Conservation (phyloP, 352 stramenopile species). For the Globisporangium nunn region DNA sequence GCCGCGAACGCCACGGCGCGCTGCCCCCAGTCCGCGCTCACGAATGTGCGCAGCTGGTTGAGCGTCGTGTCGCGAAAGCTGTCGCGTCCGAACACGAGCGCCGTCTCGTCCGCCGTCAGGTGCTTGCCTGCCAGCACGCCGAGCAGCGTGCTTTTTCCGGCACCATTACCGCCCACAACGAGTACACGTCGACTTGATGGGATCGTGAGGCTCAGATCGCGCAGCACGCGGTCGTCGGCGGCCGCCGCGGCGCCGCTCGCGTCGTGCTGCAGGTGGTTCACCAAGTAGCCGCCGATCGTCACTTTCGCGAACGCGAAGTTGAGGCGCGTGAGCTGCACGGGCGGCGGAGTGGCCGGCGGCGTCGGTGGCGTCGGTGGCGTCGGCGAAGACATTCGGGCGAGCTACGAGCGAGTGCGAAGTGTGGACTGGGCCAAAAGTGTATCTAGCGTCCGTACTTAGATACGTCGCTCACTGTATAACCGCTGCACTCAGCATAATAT, state of each 20-base stretch:
- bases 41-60: conserved; percentile 91
- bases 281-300: conserved; percentile 45
- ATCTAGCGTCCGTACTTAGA: too few species aligned
- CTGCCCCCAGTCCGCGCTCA: conserved; percentile 96
- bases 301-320: conserved; percentile 78
- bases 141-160: conserved; percentile 93
- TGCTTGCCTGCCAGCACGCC: conserved; percentile 93
- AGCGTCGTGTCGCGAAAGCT: conserved; percentile 94
- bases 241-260: conserved; percentile 1
- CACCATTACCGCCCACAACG: conserved; percentile 93
- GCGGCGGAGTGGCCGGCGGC: conserved; percentile 6
- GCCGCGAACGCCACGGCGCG: conserved; percentile 93
- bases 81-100: conserved; percentile 83
- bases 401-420: too few species aligned
- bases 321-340: conserved; percentile 48
- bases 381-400: too few species aligned
- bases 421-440: too few species aligned
- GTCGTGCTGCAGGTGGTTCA: conserved; percentile 55
- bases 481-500: too few species aligned
- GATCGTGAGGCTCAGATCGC: conserved; percentile 83
- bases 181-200: conserved; percentile 84
- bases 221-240: conserved; percentile 73
- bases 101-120: conserved; percentile 85
- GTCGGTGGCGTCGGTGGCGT: too few species aligned
- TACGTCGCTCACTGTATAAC: too few species aligned